Base-by-base conservation (phyloP, 371 early-diverging fungal species). In the Lichtheimia ornata region DNA sequence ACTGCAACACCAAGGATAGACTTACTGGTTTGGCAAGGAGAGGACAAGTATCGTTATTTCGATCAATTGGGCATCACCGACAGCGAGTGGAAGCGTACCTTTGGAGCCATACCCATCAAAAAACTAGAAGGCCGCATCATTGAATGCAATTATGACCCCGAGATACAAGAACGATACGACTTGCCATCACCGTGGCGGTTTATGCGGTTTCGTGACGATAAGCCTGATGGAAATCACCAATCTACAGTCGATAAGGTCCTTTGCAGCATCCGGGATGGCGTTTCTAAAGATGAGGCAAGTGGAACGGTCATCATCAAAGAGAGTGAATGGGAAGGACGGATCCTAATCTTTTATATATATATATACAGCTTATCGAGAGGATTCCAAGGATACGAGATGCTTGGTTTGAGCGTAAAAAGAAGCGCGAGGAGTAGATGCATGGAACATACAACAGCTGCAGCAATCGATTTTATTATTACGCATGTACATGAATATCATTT, bases 131-230 rank as follows among this genome's bases (percentile, higher is more conserved):
- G 83, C 14, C 82, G 86, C 5, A 82, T 94, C 35, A 84, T 88
- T 15, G 94, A 94, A 64, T 89, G 83, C 27, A 77, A 74, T 49
- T 88, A 77, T 55, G 85, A 91, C 45, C 84, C 86, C 0, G 66
- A 73, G 4, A 61, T 74, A 20, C 70, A 73, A 45, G 69, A 79
- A 22, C 72, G 79, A 11, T 55, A 66, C 13, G 53, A 69, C 17
- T 63, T 82, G 22, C 62, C 49, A 17, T 77, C 77, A 5, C 79
- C 82, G 5, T 97, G 97, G 97, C 69, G 84, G 24, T 90, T 95
- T 59, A 84, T 96, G 85, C 83, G 94, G 40, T 90, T 90, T 64
- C 85, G 97, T 62, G 84, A 87, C 42, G 97, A 97, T 72, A 97
- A 97, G 69, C 72, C 75, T 0, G 83, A 88, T 30, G 94, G 88